Conservation (phyloP, 371 early-diverging fungal genomes). For the Mortierella sp. region DNA sequence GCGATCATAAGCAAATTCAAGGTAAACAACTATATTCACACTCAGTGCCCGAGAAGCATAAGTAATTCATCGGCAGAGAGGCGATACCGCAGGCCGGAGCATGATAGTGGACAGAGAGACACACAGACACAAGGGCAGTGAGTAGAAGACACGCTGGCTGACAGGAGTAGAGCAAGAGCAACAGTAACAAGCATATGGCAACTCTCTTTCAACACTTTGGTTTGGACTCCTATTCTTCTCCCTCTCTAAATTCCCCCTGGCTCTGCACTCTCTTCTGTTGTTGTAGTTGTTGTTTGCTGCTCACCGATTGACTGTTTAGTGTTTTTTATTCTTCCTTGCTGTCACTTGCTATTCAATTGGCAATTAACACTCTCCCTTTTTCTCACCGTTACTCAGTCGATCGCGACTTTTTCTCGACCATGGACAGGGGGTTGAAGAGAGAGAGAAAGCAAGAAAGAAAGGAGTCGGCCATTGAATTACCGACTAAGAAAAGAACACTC, state of each 20-base stretch:
- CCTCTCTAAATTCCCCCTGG: background rate
- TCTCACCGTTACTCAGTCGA: conserved; percentile 4
- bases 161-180: conserved; percentile 1
- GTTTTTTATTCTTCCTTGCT: background rate
- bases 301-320: background rate
- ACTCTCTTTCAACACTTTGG: background rate
- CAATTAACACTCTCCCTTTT: background rate
- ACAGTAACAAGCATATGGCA: conserved; percentile 10
- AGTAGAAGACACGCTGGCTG: background rate
- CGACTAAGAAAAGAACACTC: background rate
- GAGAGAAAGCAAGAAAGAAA: background rate
- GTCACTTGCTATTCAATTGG: background rate
- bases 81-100: conserved; percentile 10
- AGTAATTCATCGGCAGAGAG: conserved; percentile 12
- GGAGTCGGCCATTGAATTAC: conserved; percentile 3
- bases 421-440: too few species aligned
- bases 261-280: background rate
- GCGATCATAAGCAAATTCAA: conserved; percentile 8
- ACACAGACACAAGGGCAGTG: background rate
- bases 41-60: background rate
- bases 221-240: conserved; percentile 5
- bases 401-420: background rate
- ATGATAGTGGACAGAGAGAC: conserved; percentile 1
- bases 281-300: background rate
- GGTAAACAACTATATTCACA: background rate